A percentile compares a stretch with the other conserved stretches of the same genome.
Evolutionary conservation across 768 basidiomycete species (phyloP).

Genomic region (Lepiota subincarnata): DNA sequence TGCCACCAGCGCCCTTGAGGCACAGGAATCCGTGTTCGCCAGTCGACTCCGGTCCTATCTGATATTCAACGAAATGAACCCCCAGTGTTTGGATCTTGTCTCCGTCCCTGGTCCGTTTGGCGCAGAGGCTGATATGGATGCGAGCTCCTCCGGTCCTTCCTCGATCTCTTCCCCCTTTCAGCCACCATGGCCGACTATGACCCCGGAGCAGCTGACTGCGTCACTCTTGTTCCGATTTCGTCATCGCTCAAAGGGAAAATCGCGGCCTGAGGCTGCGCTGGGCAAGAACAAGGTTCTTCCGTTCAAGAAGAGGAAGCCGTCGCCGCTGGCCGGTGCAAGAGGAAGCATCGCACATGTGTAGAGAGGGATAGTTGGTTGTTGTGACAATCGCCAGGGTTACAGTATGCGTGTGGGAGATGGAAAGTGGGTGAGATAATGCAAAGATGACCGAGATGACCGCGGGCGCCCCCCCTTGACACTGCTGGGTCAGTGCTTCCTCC

Average conservation of each 20-base stretch:
- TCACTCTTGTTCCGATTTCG: conserved; percentile 6
- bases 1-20: neutral
- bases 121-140: neutral
- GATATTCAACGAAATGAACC: conserved; percentile 4
- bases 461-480: no score
- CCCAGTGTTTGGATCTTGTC: conserved; percentile 2
- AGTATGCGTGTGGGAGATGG: no score
- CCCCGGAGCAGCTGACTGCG: conserved; percentile 1
- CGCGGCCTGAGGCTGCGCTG: neutral
- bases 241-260: conserved; percentile 7
- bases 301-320: neutral
- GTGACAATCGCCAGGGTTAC: neutral
- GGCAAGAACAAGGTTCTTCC: neutral
- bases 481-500: no score
- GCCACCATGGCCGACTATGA: neutral
- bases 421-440: no score
- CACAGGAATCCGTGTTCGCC: conserved; percentile 3
- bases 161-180: neutral
- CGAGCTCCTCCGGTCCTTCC: neutral
- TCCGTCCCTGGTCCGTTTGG: neutral
- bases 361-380: neutral
- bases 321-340: neutral
- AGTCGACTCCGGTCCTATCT: conserved; percentile 10
- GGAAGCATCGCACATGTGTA: neutral
- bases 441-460: no score